Conservation (phyloP, 139 green algal species). For the Coelastrella sp. region DNA sequence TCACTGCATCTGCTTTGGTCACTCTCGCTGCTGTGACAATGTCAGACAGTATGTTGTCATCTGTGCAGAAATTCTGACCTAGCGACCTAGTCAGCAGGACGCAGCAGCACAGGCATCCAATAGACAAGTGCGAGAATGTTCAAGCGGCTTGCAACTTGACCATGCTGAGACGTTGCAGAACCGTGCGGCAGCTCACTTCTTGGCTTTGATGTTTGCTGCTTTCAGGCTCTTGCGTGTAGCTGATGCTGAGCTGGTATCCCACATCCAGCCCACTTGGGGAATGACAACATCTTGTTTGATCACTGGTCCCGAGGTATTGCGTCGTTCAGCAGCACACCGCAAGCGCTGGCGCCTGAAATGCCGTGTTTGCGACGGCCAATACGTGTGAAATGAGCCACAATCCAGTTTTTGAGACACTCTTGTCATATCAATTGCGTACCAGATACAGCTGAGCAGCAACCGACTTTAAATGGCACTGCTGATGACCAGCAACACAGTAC, state of each 20-base stretch:
- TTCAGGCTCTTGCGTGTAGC: constrained; percentile 58
- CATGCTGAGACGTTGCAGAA: not conserved
- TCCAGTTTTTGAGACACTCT: not conserved
- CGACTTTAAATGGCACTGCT: not conserved
- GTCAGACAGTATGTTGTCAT: constrained; percentile 78
- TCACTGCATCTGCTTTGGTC: constrained; percentile 75
- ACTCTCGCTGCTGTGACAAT: constrained; percentile 78
- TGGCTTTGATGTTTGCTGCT: constrained; percentile 65
- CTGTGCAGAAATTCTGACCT: constrained; percentile 94
- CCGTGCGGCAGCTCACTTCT: constrained; percentile 54
- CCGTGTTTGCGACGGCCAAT: not conserved
- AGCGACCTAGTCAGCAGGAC: constrained; percentile 66
- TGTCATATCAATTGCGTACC: not conserved
- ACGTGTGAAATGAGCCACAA: not conserved
- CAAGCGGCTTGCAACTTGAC: not conserved
- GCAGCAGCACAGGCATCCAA: not conserved
- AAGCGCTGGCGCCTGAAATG: not conserved
- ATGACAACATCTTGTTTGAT: constrained; percentile 39
- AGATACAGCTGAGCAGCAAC: not conserved
- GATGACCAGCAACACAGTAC: not conserved
- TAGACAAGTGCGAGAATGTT: not conserved
- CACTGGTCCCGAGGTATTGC: not conserved
- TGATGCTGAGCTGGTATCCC: constrained; percentile 46
- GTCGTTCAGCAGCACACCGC: not conserved
- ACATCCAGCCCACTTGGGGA: constrained; percentile 62